Percentiles rank a stretch among this genome's conserved stretches.
These are phyloP conservation scores for Arxiozyma telluris DNA, from an alignment of 1,139 yeast species.

Conservation along the genomic window DNA sequence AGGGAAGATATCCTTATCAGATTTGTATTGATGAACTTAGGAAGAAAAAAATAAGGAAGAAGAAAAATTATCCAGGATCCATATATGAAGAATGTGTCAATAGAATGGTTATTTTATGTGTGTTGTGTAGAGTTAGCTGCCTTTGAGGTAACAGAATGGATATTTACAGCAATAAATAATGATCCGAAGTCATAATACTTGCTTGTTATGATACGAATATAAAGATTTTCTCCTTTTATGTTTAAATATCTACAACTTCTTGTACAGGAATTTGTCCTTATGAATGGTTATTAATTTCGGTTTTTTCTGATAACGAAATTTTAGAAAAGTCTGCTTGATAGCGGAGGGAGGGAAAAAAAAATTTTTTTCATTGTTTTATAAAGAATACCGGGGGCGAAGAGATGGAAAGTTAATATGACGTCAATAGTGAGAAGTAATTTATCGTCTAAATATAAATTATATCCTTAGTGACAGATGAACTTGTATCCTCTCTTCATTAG, in stretches of 20 bases:
- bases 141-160: neutral
- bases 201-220: neutral
- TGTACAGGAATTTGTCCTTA: neutral
- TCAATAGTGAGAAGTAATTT: neutral
- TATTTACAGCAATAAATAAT: too few relatives aligned
- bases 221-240: neutral
- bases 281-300: neutral
- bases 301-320: too few relatives aligned
- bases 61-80: slow-evolving; percentile 1
- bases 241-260: neutral
- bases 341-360: too few relatives aligned
- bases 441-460: neutral
- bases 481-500: neutral
- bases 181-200: neutral
- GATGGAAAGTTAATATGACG: neutral
- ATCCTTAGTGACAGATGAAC: neutral
- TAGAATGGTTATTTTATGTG: neutral
- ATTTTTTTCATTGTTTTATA: too few relatives aligned
- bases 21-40: neutral
- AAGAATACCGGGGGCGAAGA: neutral
- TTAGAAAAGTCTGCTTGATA: neutral
- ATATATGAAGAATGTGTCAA: neutral
- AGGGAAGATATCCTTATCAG: neutral
- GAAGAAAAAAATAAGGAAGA: neutral
- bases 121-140: neutral